Evolutionary conservation across 371 early-diverging fungal species (phyloP).

Genomic region (Mucor plumbeus): DNA sequence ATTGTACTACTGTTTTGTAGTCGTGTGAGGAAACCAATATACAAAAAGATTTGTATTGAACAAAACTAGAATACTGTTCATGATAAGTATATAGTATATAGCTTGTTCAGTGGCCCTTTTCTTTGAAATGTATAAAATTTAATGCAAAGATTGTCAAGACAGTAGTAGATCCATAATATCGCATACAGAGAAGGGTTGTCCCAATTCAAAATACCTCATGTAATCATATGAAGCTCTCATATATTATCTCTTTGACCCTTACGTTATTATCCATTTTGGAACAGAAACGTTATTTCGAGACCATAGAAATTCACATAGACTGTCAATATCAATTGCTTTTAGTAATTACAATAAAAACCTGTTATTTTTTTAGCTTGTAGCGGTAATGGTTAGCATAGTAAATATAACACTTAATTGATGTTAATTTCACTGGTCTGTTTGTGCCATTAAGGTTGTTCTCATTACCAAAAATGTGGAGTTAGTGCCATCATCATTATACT

Average conservation of each 20-base stretch:
- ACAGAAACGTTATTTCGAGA: not conserved
- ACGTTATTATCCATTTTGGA: not conserved
- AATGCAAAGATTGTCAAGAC: too few relatives aligned
- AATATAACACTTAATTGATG: too few relatives aligned
- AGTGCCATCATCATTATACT: too few relatives aligned
- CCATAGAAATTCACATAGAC: not conserved
- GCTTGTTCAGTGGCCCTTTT: too few relatives aligned
- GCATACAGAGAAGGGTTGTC: not conserved
- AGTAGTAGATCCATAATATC: not conserved
- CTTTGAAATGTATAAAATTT: too few relatives aligned
- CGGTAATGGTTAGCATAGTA: too few relatives aligned
- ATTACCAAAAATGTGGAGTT: too few relatives aligned
- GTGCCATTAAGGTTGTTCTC: too few relatives aligned
- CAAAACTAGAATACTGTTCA: not conserved
- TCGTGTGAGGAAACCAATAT: not conserved
- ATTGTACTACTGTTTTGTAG: not conserved
- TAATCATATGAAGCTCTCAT: conserved; percentile 1
- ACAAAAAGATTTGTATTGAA: not conserved
- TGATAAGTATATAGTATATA: not conserved
- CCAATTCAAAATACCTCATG: not conserved
- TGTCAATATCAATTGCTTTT: not conserved
- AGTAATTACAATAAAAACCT: not conserved
- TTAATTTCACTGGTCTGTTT: too few relatives aligned
- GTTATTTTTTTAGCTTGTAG: too few relatives aligned
- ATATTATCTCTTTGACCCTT: not conserved